phyloP scores from a whole-genome alignment of 148 eudicot genomes.

The Dysphania ambrosioides region DNA sequence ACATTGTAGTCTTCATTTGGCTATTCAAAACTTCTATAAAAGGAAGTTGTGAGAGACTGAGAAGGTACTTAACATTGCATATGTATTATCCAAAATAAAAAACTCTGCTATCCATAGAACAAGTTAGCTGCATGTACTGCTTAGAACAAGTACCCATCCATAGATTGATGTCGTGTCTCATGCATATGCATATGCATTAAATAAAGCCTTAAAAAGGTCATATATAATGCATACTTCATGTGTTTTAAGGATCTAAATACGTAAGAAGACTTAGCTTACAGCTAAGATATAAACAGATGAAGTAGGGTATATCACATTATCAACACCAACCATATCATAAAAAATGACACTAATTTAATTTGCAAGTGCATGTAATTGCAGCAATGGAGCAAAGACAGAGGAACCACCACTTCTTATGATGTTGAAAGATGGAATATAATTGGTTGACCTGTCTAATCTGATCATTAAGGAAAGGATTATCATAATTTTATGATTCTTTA shows the following conservation, averaged over 20 bases:
- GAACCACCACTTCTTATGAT: background rate
- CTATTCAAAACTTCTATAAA: too few relatives aligned
- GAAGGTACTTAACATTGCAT: too few relatives aligned
- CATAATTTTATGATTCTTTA: background rate
- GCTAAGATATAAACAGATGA: background rate
- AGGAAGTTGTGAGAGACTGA: too few relatives aligned
- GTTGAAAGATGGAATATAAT: background rate
- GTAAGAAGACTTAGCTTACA: background rate
- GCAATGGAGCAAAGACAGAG: slow-evolving; percentile 2
- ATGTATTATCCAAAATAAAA: too few relatives aligned
- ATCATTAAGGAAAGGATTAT: background rate
- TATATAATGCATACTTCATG: background rate
- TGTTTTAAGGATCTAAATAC: background rate
- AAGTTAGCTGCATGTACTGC: too few relatives aligned
- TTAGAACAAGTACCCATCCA: too few relatives aligned
- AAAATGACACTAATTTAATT: background rate
- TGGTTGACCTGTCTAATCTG: background rate
- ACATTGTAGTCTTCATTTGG: too few relatives aligned
- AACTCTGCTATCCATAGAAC: too few relatives aligned
- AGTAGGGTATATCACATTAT: background rate
- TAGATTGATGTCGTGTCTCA: too few relatives aligned
- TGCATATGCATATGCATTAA: too few relatives aligned
- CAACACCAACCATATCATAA: background rate
- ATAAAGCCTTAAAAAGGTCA: too few relatives aligned
- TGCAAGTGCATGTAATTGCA: background rate